These are phyloP conservation scores for Phytophthora colocasiae DNA, from an alignment of 352 stramenopile genomes.

Conservation along the genomic window DNA sequence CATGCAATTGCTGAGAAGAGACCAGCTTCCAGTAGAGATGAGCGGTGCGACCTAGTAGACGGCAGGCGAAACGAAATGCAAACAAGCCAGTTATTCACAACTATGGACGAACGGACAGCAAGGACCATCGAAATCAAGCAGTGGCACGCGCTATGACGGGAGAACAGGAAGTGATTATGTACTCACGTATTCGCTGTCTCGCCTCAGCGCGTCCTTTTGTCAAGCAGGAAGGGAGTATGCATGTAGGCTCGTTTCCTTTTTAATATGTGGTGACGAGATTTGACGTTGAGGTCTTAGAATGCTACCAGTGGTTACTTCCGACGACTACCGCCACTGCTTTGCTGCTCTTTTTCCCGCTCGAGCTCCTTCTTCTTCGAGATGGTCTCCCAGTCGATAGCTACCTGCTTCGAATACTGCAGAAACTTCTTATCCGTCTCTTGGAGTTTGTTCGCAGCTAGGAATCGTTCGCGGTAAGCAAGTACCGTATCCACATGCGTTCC, in stretches of 20 bases:
- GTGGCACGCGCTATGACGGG: not conserved
- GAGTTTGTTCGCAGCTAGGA: constrained; percentile 87
- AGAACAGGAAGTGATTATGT: constrained; percentile 7
- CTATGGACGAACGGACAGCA: constrained; percentile 13
- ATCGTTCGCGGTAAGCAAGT: constrained; percentile 87
- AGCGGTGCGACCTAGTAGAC: constrained; percentile 24
- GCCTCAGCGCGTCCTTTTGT: constrained; percentile 28
- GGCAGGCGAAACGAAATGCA: constrained; percentile 26
- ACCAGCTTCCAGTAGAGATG: constrained; percentile 23
- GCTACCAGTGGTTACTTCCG: constrained; percentile 54
- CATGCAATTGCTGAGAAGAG: constrained; percentile 72
- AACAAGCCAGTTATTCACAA: constrained; percentile 23
- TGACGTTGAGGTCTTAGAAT: constrained; percentile 23
- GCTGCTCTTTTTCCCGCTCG: constrained; percentile 82
- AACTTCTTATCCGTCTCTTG: constrained; percentile 91
- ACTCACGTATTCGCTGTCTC: constrained; percentile 17
- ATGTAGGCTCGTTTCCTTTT: constrained; percentile 33
- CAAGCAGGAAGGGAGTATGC: constrained; percentile 40
- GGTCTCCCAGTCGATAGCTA: constrained; percentile 89
- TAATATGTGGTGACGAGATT: constrained; percentile 39
- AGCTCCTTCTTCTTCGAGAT: constrained; percentile 92
- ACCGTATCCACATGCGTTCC: constrained; percentile 92
- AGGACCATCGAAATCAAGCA: constrained; percentile 18
- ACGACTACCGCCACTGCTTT: constrained; percentile 45
- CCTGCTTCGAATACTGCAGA: constrained; percentile 86